Evolutionary conservation across 2,329 filamentous ascomycete genomes (phyloP).

Genomic region (Penicillium sp.): DNA sequence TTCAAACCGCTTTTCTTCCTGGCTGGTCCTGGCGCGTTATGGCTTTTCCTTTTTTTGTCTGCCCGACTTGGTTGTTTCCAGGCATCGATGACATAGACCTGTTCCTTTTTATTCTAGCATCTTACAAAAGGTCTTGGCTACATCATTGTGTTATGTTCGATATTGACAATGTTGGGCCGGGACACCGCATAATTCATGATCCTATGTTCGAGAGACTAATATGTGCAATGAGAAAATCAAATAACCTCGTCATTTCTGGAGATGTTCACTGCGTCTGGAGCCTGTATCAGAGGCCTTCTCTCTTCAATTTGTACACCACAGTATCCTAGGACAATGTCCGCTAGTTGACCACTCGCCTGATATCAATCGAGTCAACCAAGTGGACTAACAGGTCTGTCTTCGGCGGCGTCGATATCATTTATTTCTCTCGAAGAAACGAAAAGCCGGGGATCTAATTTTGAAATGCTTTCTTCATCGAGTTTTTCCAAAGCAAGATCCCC

Average conservation of each 20-base stretch:
- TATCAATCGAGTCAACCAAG: not conserved
- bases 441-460: not conserved
- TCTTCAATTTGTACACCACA: not conserved
- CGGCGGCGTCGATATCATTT: not conserved
- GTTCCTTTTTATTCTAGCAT: constrained; percentile 16
- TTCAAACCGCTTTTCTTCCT: constrained; percentile 22
- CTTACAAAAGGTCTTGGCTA: constrained; percentile 17
- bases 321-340: not conserved
- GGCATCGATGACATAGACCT: constrained; percentile 24
- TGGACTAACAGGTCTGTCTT: not conserved
- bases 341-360: not conserved
- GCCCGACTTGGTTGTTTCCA: constrained; percentile 16
- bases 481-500: not conserved
- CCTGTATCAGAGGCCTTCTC: not conserved
- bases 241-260: not conserved
- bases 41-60: constrained; percentile 22
- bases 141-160: constrained; percentile 2
- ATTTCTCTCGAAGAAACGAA: not conserved
- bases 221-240: constrained; percentile 16
- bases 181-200: constrained; percentile 12
- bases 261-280: not conserved
- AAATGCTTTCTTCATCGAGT: not conserved
- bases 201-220: constrained; percentile 19
- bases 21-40: constrained; percentile 37
- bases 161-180: constrained; percentile 5